Evolutionary conservation across 139 green algal species (phyloP), one percentile per base, ranked within the genome.

Genomic region (Picochlorum sp.): DNA sequence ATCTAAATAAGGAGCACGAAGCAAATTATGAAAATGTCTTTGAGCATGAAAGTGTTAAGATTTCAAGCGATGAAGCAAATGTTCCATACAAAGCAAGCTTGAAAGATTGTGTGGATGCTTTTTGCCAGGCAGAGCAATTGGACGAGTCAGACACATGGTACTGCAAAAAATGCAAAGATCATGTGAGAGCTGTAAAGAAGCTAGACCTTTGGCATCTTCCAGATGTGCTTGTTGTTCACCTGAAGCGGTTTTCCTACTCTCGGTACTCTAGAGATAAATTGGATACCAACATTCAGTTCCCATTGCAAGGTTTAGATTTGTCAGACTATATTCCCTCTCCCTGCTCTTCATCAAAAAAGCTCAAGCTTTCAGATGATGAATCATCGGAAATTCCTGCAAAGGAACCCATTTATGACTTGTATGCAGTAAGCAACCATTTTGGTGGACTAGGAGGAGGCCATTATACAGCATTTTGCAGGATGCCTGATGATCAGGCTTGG

Each of bases 211-310:
- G 86, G 85, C 59, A 55, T 14, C 61, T 93, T 58, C 90, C 90
- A 0, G 81, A 95, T 52, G 77, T 97, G 52, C 72, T 97, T 30
- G 81, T 97, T 24, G 80, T 98, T 36, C 91, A 97, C 74, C 69
- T 98, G 22, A 97, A 98, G 72, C 80, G 91, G 58, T 98, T 98
- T 71, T 81, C 68, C 40, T 93, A 90, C 70, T 81, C 76, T 6
- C 64, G 83, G 13, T 68, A 69, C 41, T 67, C 47, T 22, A 72
- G 83, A 22, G 76, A 87, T 64, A 97, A 97, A 80, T 71, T 96
- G 7, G 83, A 93, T 70, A 91, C 84, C 0, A 59, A 65, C 4
- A 68, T 83, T 5, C 35, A 84, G 13, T 94, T 90, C 53, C 85
- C 85, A 4, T 51, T 93, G 5, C 22, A 76, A 31, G 70, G 73